Evolutionary conservation across 1,284 basidiomycete species (phyloP).

Genomic region (Ceratobasidium sp.): DNA sequence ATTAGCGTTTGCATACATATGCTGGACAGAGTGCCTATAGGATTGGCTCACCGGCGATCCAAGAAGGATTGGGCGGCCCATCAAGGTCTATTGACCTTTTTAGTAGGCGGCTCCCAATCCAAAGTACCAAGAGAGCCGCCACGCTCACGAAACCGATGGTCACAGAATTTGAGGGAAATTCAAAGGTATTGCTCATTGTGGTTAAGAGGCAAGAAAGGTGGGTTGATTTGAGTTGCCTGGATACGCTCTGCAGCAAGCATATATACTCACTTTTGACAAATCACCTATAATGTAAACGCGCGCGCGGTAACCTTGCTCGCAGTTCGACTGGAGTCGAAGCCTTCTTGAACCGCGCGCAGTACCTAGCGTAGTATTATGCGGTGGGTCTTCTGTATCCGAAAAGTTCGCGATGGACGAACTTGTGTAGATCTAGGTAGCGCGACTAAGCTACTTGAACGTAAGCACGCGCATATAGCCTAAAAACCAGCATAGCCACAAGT

Average conservation of each 20-base stretch:
- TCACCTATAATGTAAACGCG: constrained; percentile 5
- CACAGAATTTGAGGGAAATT: neutral
- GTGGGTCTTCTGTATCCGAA: neutral
- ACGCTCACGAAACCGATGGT: neutral
- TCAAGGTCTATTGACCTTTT: neutral
- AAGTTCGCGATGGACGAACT: neutral
- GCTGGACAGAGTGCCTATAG: too few species aligned
- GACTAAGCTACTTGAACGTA: neutral
- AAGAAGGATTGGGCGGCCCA: neutral
- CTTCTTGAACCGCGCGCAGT: neutral
- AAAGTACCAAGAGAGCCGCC: neutral
- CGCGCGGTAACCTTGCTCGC: neutral
- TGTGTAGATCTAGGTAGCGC: neutral
- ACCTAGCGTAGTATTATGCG: neutral
- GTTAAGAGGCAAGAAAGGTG: neutral
- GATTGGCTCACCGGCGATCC: neutral
- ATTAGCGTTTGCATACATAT: neutral
- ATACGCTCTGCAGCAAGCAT: neutral
- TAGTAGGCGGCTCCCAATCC: neutral
- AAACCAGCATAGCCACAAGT: neutral
- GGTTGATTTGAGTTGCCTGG: neutral
- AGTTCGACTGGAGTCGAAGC: neutral
- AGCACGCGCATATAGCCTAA: neutral
- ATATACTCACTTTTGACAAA: neutral
- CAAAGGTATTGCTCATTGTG: neutral